Evolutionary conservation across 2,329 filamentous ascomycete species (phyloP), one percentile per base, ranked within the genome.

Genomic region (Aspergillus clavatus): DNA sequence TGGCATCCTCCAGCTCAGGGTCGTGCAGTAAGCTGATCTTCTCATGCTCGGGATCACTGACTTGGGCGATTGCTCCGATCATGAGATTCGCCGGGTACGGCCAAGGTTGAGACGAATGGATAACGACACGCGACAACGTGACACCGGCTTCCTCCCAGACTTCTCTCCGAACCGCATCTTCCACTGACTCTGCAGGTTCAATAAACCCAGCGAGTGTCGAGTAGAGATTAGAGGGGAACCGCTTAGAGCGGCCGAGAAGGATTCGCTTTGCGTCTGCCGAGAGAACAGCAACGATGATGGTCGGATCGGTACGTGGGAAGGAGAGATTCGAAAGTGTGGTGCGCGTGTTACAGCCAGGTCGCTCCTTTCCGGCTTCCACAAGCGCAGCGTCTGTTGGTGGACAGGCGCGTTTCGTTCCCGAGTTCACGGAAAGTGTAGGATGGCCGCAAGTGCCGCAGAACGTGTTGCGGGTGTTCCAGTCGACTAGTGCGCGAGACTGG

Each of bases 391-490:
- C 71, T 6, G 59, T 71, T 7, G 70, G 69, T 38, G 71, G 71
- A 47, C 67, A 74, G 19, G 63, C 60, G 26, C 72, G 68, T 53
- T 75, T 74, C 12, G 66, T 68, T 27, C 70, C 70, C 5, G 66
- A 71, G 48, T 75, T 70, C 10, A 66, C 55, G 14, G 60, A 62
- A 11, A 96, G 73, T 0, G 89, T 97, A 19, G 79, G 82, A 60
- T 87, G 80, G 26, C 93, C 91, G 68, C 93, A 98, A 45, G 85
- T 84, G 24, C 83, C 89, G 67, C 93, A 98, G 75, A 89, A 98
- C 23, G 85, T 86, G 69, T 95, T 95, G 41, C 91, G 86, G 21
- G 77, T 77, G 71, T 98, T 97, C 93, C 93, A 98, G 72, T 97
- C 93, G 27, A 94, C 75, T 21, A 96, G 76, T 37, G 89, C 86